Evolutionary conservation across 441 rosid genomes (phyloP), one percentile per base, ranked within the genome.

Genomic region (Syzygium malaccense): DNA sequence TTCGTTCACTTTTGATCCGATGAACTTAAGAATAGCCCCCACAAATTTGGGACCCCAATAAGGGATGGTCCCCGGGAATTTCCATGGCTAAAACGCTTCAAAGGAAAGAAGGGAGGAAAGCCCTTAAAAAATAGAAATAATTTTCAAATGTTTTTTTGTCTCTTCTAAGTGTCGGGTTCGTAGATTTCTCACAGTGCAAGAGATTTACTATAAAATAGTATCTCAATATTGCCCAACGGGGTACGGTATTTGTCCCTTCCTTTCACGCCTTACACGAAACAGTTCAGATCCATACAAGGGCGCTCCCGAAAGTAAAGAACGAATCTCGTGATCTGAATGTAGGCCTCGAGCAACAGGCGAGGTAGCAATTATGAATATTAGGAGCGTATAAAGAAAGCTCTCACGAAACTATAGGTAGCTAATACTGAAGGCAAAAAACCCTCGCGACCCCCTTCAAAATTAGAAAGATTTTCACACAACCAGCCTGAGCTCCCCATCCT

Each of bases 351-450:
- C 4, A 10, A 12, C 1, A 7, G 5, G 5, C 12, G 26, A 7
- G 45, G 48, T 5, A 19, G 48, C 79, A 6, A 68, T 68, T 33
- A 10, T 33, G 13, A 19, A 9, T 68, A 10, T 10, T 5, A 19
- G 13, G 13, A 68, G 15, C 48, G 8, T 20, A 8, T 30, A 4
- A 17, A 66, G 0, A 8, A 37, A 0, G 20, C 10, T 2, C 12
- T 15, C 1, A 71, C 83, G 6, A 37, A 23, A 71, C 41, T 12
- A 6, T 12, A 6, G 80, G 28, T 37, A 37, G 49, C 49, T 37
- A 37, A 37, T 18, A n/a, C 71, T 5, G 30, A 62, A 15, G 71
- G 37, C 28, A 7, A 41, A 13, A 71, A 37, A 20, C 49, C 49
- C 12, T 11, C 5, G 8, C 17, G 28, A 17, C 33, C 45, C 80